Conservation (phyloP, 306 rosid genomes). For the Cicer yamashitae region DNA sequence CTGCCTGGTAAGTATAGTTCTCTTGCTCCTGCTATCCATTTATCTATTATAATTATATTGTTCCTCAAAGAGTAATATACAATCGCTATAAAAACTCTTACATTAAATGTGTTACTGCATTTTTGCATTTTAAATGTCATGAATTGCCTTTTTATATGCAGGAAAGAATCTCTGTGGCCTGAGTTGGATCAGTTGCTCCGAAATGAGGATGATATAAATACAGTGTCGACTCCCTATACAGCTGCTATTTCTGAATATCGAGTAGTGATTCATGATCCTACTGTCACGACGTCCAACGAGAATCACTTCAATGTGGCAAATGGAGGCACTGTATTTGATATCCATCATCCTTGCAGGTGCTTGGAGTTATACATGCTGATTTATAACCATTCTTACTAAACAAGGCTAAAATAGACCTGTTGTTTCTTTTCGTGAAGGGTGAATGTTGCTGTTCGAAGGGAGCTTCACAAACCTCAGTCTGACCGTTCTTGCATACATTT, state of each 20-base stretch:
- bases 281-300: slow-evolving; percentile 46
- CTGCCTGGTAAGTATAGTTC: slow-evolving; percentile 66
- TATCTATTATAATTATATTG: slow-evolving; percentile 10
- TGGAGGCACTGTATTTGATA: slow-evolving; percentile 69
- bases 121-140: slow-evolving; percentile 33
- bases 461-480: slow-evolving; percentile 83
- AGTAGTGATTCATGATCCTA: slow-evolving; percentile 71
- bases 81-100: slow-evolving; percentile 8
- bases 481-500: slow-evolving; percentile 91
- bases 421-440: slow-evolving; percentile 58
- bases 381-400: slow-evolving; percentile 33
- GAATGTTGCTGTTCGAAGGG: slow-evolving; percentile 72
- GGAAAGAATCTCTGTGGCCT: slow-evolving; percentile 87
- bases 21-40: slow-evolving; percentile 20
- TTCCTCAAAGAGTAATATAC: slow-evolving; percentile 15
- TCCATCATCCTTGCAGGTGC: slow-evolving; percentile 94
- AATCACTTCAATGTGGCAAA: slow-evolving; percentile 55
- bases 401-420: slow-evolving; percentile 28
- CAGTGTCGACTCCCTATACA: slow-evolving; percentile 79
- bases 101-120: slow-evolving; percentile 35
- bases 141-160: slow-evolving; percentile 46
- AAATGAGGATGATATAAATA: slow-evolving; percentile 69
- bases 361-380: slow-evolving; percentile 38
- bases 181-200: slow-evolving; percentile 81
- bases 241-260: slow-evolving; percentile 78